These are phyloP conservation scores for Auricularia heimuer DNA, from an alignment of 768 basidiomycete genomes.

Conservation along the genomic window DNA sequence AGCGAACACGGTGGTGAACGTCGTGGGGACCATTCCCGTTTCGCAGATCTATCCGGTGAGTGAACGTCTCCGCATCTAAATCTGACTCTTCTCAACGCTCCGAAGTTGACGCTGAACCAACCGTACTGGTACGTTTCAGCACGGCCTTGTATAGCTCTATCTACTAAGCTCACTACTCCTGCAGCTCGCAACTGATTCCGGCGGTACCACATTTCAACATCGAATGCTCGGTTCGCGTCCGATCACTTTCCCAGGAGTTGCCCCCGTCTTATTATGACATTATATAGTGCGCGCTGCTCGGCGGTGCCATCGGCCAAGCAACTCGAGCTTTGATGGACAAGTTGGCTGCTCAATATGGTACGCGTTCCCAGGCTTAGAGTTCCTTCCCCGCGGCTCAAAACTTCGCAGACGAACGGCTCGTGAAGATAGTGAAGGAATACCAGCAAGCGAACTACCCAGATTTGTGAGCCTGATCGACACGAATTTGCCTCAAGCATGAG, in stretches of 20 bases:
- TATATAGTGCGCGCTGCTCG: slow-evolving; percentile 8
- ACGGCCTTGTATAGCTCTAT: not conserved
- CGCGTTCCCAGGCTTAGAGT: not conserved
- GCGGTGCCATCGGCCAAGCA: slow-evolving; percentile 7
- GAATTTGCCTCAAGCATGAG: not conserved
- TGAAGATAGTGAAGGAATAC: slow-evolving; percentile 10
- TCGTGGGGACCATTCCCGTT: slow-evolving; percentile 4
- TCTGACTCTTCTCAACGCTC: not conserved
- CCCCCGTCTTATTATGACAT: not conserved
- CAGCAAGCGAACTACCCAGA: slow-evolving; percentile 9
- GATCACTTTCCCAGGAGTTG: not conserved
- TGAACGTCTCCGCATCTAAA: not conserved
- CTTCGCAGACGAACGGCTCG: slow-evolving; percentile 4
- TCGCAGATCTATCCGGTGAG: slow-evolving; percentile 5
- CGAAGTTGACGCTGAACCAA: slow-evolving; percentile 7
- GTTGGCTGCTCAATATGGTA: slow-evolving; percentile 6
- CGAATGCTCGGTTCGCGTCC: slow-evolving; percentile 8
- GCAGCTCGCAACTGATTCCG: not conserved
- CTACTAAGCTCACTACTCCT: not conserved
- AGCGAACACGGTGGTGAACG: slow-evolving; percentile 7
- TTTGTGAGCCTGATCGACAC: slow-evolving; percentile 6
- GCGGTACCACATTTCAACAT: slow-evolving; percentile 9
- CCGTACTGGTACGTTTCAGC: slow-evolving; percentile 4
- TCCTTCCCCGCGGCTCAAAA: no score
- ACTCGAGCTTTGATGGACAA: slow-evolving; percentile 10